phyloP scores from a whole-genome alignment of 202 grass and related monocot species.

The Hordeum pubiflorum region DNA sequence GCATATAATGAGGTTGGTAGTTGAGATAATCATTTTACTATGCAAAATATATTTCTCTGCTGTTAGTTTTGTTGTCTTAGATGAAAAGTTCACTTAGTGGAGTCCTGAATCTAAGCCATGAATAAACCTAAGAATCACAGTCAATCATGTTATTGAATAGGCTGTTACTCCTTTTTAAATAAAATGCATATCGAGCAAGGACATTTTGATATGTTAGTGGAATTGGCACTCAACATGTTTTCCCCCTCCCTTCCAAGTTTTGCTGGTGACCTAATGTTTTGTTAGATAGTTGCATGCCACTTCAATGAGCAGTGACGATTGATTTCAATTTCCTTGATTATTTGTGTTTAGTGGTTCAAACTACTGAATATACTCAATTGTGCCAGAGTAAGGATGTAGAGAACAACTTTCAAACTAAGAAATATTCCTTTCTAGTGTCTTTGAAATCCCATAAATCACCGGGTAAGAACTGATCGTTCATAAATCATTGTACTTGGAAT shows the following conservation, averaged over 20 bases:
- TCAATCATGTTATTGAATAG: background rate
- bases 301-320: background rate
- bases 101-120: background rate
- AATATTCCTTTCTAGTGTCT: background rate
- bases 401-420: background rate
- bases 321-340: background rate
- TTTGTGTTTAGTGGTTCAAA: background rate
- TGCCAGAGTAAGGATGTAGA: background rate
- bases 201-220: background rate
- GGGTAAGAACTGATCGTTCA: background rate
- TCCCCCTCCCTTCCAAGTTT: background rate
- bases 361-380: background rate
- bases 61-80: conserved; percentile 14
- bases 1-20: conserved; percentile 33
- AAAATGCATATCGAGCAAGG: background rate
- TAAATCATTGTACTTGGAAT: background rate
- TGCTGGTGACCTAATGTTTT: conserved; percentile 9
- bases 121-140: background rate
- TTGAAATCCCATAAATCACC: background rate
- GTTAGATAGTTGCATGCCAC: background rate
- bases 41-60: background rate
- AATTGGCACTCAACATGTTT: background rate
- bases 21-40: conserved; percentile 2
- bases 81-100: background rate
- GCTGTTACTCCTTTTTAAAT: background rate